Base-by-base conservation (phyloP, 192 early-diverging fungal genomes). In the Backusella tuberculispora region DNA sequence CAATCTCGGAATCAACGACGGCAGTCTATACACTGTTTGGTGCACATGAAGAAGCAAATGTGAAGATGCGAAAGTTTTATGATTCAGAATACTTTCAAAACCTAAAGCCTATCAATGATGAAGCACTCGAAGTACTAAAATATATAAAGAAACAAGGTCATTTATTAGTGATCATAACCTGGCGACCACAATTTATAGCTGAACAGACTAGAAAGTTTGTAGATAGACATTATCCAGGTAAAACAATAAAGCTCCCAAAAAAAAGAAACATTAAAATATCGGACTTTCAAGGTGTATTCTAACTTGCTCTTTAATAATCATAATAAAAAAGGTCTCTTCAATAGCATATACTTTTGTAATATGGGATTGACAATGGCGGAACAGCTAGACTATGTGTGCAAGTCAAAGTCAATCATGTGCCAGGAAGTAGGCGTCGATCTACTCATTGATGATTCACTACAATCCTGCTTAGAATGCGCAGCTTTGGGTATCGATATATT, bases 281-380 rank as follows among this genome's bases (percentile, higher is more conserved):
- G 48, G 13, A 26, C 15, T 26, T 46, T 46, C 21, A 46, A 68
- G 38, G 47, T 37, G 29, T 71, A 47, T 45, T n/a, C 63, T 70
- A 9, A 42, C 29, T 26, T 71, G 8, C 37, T 37, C 26, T 34
- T 60, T 29, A 69, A 6, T 63, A 75, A 34, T 34, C 29, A 34
- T 34, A 2, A 34, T 34, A 1, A 34, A 34, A 34, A 81, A 45
- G 87, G 85, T 14, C 79, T 89, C 63, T 88, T 89, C 72, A 85
- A 84, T 40, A 85, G 84, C 13, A 84, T 89, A n/a, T 88, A 89
- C 74, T 89, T 89, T 77, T 85, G 85, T 26, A 89, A 89, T 65
- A 84, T 84, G 71, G 85, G 72, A 34, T 68, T 89, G 50, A 82
- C 88, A 9, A 75, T 78, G 45, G 74, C 83, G 38, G 88, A 89